Evolutionary conservation across 345 rosid species (phyloP).

Genomic region (Camelina hispida): DNA sequence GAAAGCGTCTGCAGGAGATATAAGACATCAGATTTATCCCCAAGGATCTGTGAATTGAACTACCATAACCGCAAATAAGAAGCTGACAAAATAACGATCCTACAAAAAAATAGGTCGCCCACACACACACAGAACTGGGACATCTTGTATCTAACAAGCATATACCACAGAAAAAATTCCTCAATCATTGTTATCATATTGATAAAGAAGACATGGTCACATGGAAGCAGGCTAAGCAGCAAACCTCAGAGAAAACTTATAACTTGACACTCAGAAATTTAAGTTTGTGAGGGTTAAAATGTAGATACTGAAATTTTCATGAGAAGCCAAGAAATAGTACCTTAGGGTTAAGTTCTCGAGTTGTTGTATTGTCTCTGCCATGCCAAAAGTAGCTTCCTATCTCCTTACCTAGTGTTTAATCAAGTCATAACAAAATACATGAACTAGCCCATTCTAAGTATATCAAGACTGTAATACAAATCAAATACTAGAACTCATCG

Average conservation of each 20-base stretch:
- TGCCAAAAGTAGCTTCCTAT: constrained; percentile 88
- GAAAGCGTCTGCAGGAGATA: constrained; percentile 46
- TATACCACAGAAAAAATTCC: constrained; percentile 4
- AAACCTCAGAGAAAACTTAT: constrained; percentile 2
- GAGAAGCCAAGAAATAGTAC: constrained; percentile 46
- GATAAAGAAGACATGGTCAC: constrained; percentile 7
- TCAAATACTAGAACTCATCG: constrained; percentile 4
- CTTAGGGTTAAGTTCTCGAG: constrained; percentile 92
- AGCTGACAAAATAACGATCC: constrained; percentile 14
- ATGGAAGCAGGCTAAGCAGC: background rate
- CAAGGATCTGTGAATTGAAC: background rate
- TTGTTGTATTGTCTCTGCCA: constrained; percentile 78
- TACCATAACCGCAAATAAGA: constrained; percentile 11
- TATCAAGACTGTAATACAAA: constrained; percentile 12
- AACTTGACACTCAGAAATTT: constrained; percentile 2
- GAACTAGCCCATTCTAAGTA: constrained; percentile 6
- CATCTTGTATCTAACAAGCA: background rate
- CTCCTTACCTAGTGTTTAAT: constrained; percentile 66
- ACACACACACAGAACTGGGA: background rate
- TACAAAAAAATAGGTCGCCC: background rate
- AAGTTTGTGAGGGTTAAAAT: background rate
- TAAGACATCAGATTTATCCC: constrained; percentile 16
- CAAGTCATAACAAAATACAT: constrained; percentile 1
- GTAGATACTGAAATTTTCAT: background rate
- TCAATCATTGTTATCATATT: constrained; percentile 1